Conservation (phyloP, 1,284 basidiomycete species). For the Thelephora terrestris region DNA sequence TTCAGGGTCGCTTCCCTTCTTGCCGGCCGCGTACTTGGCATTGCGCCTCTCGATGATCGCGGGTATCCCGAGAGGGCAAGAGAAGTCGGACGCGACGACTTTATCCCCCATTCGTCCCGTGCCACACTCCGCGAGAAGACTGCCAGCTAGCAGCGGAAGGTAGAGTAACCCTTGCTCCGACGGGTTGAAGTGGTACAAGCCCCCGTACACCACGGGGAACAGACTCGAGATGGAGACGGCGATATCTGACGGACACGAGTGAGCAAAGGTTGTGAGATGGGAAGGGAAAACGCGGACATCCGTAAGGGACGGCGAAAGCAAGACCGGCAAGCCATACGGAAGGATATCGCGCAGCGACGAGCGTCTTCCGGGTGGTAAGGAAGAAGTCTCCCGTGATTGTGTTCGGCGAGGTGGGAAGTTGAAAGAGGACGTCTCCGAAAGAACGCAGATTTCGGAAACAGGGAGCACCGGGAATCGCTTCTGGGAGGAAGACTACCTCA, state of each 20-base stretch:
- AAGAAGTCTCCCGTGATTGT: not conserved
- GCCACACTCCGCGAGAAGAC: not conserved
- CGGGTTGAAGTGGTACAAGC: not conserved
- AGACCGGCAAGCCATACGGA: not conserved
- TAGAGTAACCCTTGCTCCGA: not conserved
- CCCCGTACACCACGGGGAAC: not conserved
- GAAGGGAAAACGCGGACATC: not conserved
- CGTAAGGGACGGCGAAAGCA: not conserved
- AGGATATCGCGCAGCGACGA: not conserved
- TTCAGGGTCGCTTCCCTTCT: not conserved
- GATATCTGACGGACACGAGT: not conserved
- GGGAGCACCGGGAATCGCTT: not conserved
- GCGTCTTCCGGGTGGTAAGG: not conserved
- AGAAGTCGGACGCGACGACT: not conserved
- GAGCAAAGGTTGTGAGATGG: not conserved
- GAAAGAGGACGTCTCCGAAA: not conserved
- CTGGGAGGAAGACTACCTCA: not conserved
- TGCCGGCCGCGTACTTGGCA: not conserved
- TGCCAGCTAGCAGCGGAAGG: not conserved
- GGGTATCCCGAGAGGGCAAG: not conserved
- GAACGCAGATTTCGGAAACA: not conserved
- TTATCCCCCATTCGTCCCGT: not conserved
- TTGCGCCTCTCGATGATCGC: not conserved
- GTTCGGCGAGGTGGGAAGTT: not conserved
- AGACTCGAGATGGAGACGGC: not conserved